phyloP scores from a whole-genome alignment of 179 eudicot genomes.

The Vitellaria paradoxa region DNA sequence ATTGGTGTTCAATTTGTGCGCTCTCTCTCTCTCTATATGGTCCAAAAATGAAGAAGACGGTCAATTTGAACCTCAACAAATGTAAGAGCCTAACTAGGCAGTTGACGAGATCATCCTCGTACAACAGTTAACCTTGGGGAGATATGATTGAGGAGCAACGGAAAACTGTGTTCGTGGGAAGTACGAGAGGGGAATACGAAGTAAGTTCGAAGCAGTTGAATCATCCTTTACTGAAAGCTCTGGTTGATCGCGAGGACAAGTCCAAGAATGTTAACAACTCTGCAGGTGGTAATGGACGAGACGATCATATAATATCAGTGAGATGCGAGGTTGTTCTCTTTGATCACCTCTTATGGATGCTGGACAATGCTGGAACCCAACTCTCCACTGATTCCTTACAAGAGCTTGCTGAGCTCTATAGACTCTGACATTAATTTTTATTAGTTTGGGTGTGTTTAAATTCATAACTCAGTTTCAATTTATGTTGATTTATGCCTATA shows the following conservation, averaged over 20 bases:
- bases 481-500: too few species aligned
- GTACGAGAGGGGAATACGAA: background rate
- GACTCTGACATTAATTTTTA: too few species aligned
- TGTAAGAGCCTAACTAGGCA: slow-evolving; percentile 4
- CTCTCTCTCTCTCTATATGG: too few species aligned
- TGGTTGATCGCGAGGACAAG: background rate
- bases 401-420: background rate
- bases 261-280: background rate
- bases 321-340: slow-evolving; percentile 3
- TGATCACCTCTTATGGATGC: slow-evolving; percentile 7
- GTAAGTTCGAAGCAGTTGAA: background rate
- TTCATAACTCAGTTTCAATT: too few species aligned
- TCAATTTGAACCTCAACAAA: background rate
- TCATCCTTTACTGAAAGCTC: background rate
- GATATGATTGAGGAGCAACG: background rate
- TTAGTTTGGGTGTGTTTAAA: too few species aligned
- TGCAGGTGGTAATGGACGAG: too few species aligned
- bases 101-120: background rate
- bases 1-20: too few species aligned
- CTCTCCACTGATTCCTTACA: background rate
- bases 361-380: background rate
- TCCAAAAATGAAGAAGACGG: too few species aligned
- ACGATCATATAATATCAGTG: background rate
- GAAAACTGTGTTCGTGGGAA: background rate
- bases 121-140: background rate